Evolutionary conservation across 352 stramenopile genomes (phyloP), one percentile per base, ranked within the genome.

Genomic region (Pythium sp.): DNA sequence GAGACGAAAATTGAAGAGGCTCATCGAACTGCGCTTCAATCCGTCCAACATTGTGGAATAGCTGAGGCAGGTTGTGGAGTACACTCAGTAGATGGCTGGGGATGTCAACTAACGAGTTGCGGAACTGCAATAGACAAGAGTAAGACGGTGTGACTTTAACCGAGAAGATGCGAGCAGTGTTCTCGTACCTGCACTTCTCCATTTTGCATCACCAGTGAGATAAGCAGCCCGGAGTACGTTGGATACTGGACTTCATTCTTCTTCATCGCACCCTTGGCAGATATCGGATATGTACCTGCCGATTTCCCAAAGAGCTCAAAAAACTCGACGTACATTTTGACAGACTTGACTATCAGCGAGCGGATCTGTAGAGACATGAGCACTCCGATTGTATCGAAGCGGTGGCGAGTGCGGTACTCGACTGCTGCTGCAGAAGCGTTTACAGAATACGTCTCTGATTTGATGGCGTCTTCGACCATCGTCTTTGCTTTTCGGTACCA

Each of bases 351-450:
- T 15, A 92, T 70, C 5, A 94, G 72, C 11, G 81, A 78, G 2
- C 85, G 80, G 11, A 92, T 72, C 65, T 94, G 87, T 0, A 92
- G 67, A 20, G 83, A 91, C 87, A 94, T 94, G 41, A 92, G 72
- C 47, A 77, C 78, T 0, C 74, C 78, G n/a, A 93, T 72, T 0
- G 79, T 75, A 51, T 91, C 80, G 22, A 94, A 87, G 20, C 91
- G 58, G 38, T 90, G 87, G 8, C 75, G 76, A 38, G 78, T 47
- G 0, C 77, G 65, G 11, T 75, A 55, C 26, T 66, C 74, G 1
- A 72, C 64, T 14, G 64, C 75, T 12, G 70, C 65, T 41, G 69
- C 67, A 1, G 71, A 74, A 15, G 61, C 68, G 24, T 74, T 58
- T 36, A 70, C 62, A 18, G 73, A 73, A 47, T 72, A 75, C 2